phyloP scores from a whole-genome alignment of 768 basidiomycete genomes.

The Boletus speciosus region DNA sequence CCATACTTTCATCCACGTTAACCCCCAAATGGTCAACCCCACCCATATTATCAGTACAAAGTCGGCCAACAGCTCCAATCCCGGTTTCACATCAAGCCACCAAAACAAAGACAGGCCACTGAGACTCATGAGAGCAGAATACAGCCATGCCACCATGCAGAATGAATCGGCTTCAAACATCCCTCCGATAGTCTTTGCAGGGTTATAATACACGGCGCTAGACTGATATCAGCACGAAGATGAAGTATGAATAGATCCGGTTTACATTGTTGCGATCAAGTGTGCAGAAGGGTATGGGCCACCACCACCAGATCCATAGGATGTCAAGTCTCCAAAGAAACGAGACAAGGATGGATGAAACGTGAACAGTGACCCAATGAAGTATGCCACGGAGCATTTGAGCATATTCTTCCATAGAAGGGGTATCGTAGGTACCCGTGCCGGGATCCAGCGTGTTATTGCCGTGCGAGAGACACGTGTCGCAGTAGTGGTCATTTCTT shows the following conservation, averaged over 20 bases:
- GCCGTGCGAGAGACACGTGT: slow-evolving; percentile 10
- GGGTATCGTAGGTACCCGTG: slow-evolving; percentile 39
- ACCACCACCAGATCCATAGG: slow-evolving; percentile 42
- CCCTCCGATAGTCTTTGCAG: slow-evolving; percentile 86
- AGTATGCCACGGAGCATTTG: slow-evolving; percentile 91
- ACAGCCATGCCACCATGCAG: slow-evolving; percentile 67
- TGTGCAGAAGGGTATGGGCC: slow-evolving; percentile 79
- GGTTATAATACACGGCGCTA: slow-evolving; percentile 86
- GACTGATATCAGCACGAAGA: slow-evolving; percentile 3
- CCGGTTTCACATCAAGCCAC: slow-evolving; percentile 69
- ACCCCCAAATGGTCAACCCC: slow-evolving; percentile 70
- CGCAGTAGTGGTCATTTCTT: slow-evolving; percentile 5
- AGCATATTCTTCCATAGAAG: slow-evolving; percentile 67
- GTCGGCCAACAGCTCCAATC: slow-evolving; percentile 74
- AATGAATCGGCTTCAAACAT: slow-evolving; percentile 91
- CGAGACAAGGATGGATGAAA: slow-evolving; percentile 74
- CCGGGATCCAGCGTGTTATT: slow-evolving; percentile 5
- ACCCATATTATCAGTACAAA: slow-evolving; percentile 76
- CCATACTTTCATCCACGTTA: slow-evolving; percentile 93
- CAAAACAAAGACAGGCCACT: slow-evolving; percentile 76
- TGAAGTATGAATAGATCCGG: neutral
- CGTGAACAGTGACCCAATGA: slow-evolving; percentile 89
- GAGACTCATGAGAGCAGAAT: slow-evolving; percentile 70
- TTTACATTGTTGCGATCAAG: slow-evolving; percentile 87
- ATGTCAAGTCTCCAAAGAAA: slow-evolving; percentile 59